Base-by-base conservation (phyloP, 2,329 filamentous ascomycete species). In the Claviceps maximensis region DNA sequence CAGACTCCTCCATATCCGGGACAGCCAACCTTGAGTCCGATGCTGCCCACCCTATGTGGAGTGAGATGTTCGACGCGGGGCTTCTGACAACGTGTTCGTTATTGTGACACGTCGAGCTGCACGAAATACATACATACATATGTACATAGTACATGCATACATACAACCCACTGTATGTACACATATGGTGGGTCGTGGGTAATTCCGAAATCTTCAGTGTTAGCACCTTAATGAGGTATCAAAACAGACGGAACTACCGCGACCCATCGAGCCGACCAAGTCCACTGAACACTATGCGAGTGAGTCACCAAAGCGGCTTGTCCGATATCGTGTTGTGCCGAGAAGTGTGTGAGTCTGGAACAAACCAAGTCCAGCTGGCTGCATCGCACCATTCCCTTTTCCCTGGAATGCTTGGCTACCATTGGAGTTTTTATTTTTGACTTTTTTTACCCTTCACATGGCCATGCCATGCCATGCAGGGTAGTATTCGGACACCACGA, bases 51-150 rank as follows among this genome's bases (percentile, higher is more conserved):
- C 36, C 27, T 8, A 36, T 2, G 33, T 13, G 13, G 33, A 36
- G 33, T 15, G 33, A 13, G 33, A 36, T 13, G 10, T 36, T 13
- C 10, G 33, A 36, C 9, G 36, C 9, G 36, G 36, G 36, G 15
- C 17, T 38, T 38, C 33, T 17, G 33, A 17, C 13, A 38, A 38
- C 17, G 33, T 38, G 33, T 38, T 17, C 36, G 49, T 12, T 50
- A 38, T 40, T 50, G 49, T 44, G 49, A 50, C 49, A 50, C 31
- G 49, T 50, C 40, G 25, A 50, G 49, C 49, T 50, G 49, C 49
- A 36, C 19, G 38, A 36, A 45, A 25, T 45, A 23, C 40, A n/a
- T 17, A 17, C 33, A 29, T 29, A n/a, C n/a, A n/a, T n/a, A n/a
- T n/a, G n/a, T n/a, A n/a, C n/a, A n/a, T n/a, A n/a, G n/a, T n/a